A percentile compares a stretch with the other conserved stretches of the same genome.
Evolutionary conservation across 768 basidiomycete species (phyloP).

Genomic region (Suillus subluteus): DNA sequence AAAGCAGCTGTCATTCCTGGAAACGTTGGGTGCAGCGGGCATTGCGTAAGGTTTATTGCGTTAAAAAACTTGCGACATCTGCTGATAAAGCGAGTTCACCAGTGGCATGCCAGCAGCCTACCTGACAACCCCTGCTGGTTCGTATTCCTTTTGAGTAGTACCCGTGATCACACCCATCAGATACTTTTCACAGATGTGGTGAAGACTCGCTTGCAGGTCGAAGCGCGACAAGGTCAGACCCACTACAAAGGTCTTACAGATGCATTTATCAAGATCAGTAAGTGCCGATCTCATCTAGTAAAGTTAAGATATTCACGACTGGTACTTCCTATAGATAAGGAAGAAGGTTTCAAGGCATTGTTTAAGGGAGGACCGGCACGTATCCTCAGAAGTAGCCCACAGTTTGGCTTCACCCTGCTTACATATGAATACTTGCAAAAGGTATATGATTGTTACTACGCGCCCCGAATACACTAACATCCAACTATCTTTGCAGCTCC

Average conservation of each 20-base stretch:
- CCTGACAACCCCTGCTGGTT: conserved; percentile 88
- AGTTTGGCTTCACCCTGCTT: conserved; percentile 93
- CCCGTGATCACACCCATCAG: conserved; percentile 19
- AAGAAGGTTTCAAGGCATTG: conserved; percentile 87
- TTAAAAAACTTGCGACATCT: conserved; percentile 20
- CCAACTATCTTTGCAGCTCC: conserved; percentile 26
- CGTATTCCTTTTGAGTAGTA: conserved; percentile 23
- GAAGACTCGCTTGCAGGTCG: conserved; percentile 95
- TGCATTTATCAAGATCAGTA: conserved; percentile 90
- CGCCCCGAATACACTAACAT: not conserved
- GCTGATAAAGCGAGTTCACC: conserved; percentile 34
- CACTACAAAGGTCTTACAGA: conserved; percentile 89
- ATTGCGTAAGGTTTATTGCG: conserved; percentile 63
- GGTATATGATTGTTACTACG: conserved; percentile 39
- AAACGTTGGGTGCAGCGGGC: conserved; percentile 83
- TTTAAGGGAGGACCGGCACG: conserved; percentile 94
- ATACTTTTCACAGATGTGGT: conserved; percentile 73
- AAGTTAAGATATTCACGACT: conserved; percentile 11
- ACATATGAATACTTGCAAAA: conserved; percentile 76
- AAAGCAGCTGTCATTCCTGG: conserved; percentile 88
- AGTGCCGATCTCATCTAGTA: conserved; percentile 34
- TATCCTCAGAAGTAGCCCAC: conserved; percentile 84
- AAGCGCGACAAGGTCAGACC: conserved; percentile 89
- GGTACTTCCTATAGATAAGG: conserved; percentile 58
- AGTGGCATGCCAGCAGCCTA: conserved; percentile 99